These are phyloP conservation scores for Scolecobasidium constrictum DNA, from an alignment of 2,329 filamentous ascomycete species.

Conservation along the genomic window DNA sequence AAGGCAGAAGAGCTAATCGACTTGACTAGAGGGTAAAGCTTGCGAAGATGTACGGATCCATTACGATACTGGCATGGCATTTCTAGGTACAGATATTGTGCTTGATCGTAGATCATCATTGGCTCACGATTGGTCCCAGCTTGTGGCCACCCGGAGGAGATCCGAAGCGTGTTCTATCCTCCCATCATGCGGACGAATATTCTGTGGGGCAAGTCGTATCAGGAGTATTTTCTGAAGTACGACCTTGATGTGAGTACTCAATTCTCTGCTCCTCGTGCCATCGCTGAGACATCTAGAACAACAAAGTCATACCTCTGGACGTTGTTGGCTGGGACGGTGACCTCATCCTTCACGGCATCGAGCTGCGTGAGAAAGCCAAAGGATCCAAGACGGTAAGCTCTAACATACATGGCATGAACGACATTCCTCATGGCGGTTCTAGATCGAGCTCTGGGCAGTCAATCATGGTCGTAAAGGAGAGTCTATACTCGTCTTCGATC, in stretches of 20 bases:
- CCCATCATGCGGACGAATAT: not conserved
- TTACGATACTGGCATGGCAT: not conserved
- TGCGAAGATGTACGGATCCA: conserved; percentile 1
- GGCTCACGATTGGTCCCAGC: too few relatives aligned
- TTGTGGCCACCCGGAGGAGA: not conserved
- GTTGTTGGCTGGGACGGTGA: not conserved
- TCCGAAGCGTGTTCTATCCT: not conserved
- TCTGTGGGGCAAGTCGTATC: not conserved
- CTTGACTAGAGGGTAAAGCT: not conserved
- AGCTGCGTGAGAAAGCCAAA: not conserved
- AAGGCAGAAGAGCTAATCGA: not conserved
- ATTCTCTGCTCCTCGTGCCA: not conserved
- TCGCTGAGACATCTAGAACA: not conserved
- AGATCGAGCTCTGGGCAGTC: not conserved
- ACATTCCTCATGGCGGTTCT: not conserved
- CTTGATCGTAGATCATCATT: too few relatives aligned
- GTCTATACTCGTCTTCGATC: not conserved
- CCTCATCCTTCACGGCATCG: not conserved
- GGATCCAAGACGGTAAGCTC: not conserved
- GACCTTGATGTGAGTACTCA: not conserved
- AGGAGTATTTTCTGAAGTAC: conserved; percentile 3
- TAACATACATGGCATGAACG: not conserved
- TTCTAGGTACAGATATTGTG: conserved; percentile 1
- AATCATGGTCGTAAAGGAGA: conserved; percentile 1
- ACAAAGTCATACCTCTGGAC: not conserved